Conservation (phyloP, 257 asterid species). For the Marsdenia floribunda region DNA sequence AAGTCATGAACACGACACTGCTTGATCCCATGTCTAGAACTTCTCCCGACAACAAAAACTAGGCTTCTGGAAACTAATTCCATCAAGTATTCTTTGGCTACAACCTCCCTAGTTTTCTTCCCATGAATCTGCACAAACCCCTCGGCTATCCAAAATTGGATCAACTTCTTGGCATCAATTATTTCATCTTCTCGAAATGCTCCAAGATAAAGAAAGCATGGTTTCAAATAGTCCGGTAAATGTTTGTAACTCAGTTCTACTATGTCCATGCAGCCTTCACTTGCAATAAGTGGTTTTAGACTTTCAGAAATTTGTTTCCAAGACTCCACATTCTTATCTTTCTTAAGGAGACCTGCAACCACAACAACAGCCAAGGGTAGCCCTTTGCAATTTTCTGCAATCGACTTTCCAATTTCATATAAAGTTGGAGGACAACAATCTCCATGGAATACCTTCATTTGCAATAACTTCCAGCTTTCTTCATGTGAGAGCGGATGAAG, state of each 20-base stretch:
- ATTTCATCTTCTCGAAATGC: no score
- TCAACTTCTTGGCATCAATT: background rate
- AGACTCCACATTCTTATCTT: background rate
- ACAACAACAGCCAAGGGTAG: constrained; percentile 4
- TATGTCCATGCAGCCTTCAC: constrained; percentile 1
- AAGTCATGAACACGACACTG: background rate
- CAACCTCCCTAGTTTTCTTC: no score
- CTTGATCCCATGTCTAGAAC: no score
- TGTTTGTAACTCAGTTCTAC: constrained; percentile 1
- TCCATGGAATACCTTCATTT: background rate
- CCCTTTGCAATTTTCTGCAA: constrained; percentile 2
- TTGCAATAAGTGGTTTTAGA: constrained; percentile 1
- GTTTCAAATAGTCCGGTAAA: no score
- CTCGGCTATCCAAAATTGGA: constrained; percentile 6
- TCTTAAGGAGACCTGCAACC: background rate
- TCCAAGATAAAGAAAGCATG: no score
- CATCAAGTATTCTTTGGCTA: no score
- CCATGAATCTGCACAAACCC: no score
- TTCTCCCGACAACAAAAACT: no score
- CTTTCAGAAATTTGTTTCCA: constrained; percentile 1
- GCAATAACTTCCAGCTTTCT: no score
- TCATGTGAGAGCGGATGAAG: no score
- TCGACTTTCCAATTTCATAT: background rate
- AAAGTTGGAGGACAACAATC: background rate
- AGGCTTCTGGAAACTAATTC: no score